phyloP scores from a whole-genome alignment of 345 rosid species.

The Erucastrum elatum region DNA sequence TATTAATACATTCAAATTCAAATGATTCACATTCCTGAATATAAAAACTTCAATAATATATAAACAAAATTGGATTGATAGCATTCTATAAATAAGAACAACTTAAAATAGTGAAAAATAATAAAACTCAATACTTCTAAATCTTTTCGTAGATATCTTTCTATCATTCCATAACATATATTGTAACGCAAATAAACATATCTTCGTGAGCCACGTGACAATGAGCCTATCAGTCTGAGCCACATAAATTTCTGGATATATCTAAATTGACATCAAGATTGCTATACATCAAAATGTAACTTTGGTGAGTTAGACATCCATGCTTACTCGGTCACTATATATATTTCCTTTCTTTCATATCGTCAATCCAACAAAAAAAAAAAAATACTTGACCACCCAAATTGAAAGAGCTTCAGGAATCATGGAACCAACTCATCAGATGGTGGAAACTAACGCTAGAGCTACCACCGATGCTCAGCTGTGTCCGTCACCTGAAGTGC shows the following conservation, averaged over 20 bases:
- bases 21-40: neutral
- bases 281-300: no score
- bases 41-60: neutral
- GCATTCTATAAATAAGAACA: neutral
- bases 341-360: neutral
- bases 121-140: neutral
- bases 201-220: no score
- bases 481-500: neutral
- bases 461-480: neutral
- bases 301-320: neutral
- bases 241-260: neutral
- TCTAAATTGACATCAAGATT: neutral
- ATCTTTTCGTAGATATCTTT: neutral
- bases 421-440: constrained; percentile 9
- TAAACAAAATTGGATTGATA: neutral
- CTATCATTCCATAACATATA: neutral
- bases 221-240: neutral
- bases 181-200: neutral
- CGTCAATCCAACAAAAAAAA: neutral
- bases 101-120: neutral
- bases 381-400: neutral
- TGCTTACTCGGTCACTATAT: constrained; percentile 2
- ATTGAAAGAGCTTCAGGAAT: neutral
- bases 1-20: neutral
- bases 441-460: neutral